Base-by-base conservation (phyloP, 331 rosid genomes). In the Acacia concinna region DNA sequence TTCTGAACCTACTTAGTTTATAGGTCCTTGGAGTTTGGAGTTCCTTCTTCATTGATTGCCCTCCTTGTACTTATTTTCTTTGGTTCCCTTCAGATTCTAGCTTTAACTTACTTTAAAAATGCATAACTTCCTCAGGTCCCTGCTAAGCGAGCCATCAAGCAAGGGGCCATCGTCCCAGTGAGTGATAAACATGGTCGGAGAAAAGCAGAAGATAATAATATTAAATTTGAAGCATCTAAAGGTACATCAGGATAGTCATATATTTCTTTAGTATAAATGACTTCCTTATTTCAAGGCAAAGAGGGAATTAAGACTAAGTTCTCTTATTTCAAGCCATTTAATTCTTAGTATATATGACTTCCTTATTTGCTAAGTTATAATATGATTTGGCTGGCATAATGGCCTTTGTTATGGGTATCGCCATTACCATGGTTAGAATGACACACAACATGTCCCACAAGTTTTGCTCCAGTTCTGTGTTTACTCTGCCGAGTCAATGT, bases 51-150 rank as follows among this genome's bases (percentile, higher is more conserved):
- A 46, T n/a, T 12, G 47, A 18, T 74, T 37, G 10, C 28, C 78
- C 68, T 41, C 34, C 56, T 10, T 40, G 41, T 20, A 3, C 63
- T 10, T 38, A n/a, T 6, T 67, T 56, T 60, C 57, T 9, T 54
- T 14, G 31, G 23, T 72, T 8, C 18, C 23, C 77, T 35, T 74
- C 76, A 37, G 9, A 52, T 75, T 73, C 11, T 6, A 1, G 8
- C 8, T 37, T 82, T 82, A 46, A 71, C 69, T 28, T 63, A 34
- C 60, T 81, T 49, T 64, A 21, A 37, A 54, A 79, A 65, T 49
- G n/a, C 66, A 72, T 57, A 73, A 83, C 81, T 72, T 63, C 77
- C 57, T 28, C 89, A 93, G 99, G 84, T 73, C 70, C 82, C 90
- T 43, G 77, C 73, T 21, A 43, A 72, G 23, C 67, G 40, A 81